Percentiles rank a stretch among this genome's conserved stretches.
These are phyloP conservation scores for Ascochyta koolunga DNA, from an alignment of 2,329 filamentous ascomycete genomes.

Conservation along the genomic window DNA sequence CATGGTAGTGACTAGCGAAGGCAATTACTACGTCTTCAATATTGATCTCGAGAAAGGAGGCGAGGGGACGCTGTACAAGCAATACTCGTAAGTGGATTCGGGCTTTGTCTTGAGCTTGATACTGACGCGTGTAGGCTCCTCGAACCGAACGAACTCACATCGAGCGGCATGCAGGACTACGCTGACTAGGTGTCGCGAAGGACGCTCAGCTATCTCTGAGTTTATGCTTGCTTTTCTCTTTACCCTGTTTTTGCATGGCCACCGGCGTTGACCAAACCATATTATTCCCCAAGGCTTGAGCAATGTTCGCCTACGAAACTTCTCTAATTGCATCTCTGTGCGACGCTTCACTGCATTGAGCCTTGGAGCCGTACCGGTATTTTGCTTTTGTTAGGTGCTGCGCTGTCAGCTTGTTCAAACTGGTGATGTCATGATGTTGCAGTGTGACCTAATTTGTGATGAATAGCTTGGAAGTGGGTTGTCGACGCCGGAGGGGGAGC, in stretches of 20 bases:
- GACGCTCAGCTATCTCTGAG: neutral
- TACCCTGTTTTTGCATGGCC: conserved; percentile 35
- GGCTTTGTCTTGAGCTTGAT: neutral
- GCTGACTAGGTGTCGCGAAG: conserved; percentile 28
- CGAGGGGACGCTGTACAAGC: conserved; percentile 87
- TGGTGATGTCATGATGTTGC: conserved; percentile 11
- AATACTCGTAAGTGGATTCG: conserved; percentile 77
- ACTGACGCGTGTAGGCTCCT: conserved; percentile 39
- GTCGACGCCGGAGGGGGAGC: neutral
- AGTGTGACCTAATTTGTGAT: neutral
- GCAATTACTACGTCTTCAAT: conserved; percentile 91
- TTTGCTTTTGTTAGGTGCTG: neutral
- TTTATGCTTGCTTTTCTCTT: conserved; percentile 1
- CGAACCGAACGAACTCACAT: conserved; percentile 44
- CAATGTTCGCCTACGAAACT: conserved; percentile 18
- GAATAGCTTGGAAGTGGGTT: neutral
- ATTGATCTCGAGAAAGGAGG: conserved; percentile 94
- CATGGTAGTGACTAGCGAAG: conserved; percentile 97
- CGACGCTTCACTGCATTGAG: conserved; percentile 2
- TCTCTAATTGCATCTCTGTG: conserved; percentile 14
- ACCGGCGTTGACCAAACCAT: conserved; percentile 31
- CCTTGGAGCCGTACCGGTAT: neutral
- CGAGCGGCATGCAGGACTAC: conserved; percentile 39
- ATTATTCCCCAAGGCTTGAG: conserved; percentile 33
- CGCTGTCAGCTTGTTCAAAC: neutral